A percentile compares a stretch with the other conserved stretches of the same genome.
Evolutionary conservation across 2,329 filamentous ascomycete species (phyloP).

Genomic region (Amesomyces nigricolor): DNA sequence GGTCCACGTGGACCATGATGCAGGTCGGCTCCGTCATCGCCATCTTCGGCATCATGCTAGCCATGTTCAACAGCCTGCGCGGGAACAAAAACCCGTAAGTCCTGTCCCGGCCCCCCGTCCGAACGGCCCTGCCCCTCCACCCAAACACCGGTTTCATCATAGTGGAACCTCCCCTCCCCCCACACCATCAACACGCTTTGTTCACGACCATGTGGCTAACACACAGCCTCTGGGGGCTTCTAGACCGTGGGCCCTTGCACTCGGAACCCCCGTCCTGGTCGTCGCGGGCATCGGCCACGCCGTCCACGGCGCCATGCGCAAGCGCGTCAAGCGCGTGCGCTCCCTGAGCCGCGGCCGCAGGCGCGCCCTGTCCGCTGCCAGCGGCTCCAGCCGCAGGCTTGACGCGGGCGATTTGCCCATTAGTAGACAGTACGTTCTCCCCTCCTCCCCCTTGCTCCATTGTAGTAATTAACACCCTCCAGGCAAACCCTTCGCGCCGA

Average conservation of each 20-base stretch:
- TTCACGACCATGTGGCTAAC: neutral
- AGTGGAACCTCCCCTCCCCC: neutral
- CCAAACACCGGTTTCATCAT: neutral
- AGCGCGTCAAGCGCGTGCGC: slow-evolving; percentile 31
- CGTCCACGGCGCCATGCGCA: slow-evolving; percentile 37
- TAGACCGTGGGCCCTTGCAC: slow-evolving; percentile 52
- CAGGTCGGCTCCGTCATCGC: slow-evolving; percentile 55
- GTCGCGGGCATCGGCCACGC: slow-evolving; percentile 50
- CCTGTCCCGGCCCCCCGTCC: neutral
- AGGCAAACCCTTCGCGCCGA: slow-evolving; percentile 25
- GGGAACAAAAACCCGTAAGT: slow-evolving; percentile 49
- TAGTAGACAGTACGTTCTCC: slow-evolving; percentile 41
- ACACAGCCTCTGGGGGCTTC: neutral
- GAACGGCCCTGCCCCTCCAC: too few relatives aligned
- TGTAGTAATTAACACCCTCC: slow-evolving; percentile 7
- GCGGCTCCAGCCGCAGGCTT: slow-evolving; percentile 9
- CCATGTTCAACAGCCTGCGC: slow-evolving; percentile 45
- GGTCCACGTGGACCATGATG: slow-evolving; percentile 57
- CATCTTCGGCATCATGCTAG: slow-evolving; percentile 51
- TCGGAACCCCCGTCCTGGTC: slow-evolving; percentile 56
- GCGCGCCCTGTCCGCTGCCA: slow-evolving; percentile 12
- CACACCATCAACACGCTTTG: neutral
- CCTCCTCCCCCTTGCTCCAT: neutral
- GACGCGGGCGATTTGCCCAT: slow-evolving; percentile 27
- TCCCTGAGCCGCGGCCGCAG: slow-evolving; percentile 17